These are phyloP conservation scores for Chlorella sp. DNA, from an alignment of 139 green algal species.

Conservation along the genomic window DNA sequence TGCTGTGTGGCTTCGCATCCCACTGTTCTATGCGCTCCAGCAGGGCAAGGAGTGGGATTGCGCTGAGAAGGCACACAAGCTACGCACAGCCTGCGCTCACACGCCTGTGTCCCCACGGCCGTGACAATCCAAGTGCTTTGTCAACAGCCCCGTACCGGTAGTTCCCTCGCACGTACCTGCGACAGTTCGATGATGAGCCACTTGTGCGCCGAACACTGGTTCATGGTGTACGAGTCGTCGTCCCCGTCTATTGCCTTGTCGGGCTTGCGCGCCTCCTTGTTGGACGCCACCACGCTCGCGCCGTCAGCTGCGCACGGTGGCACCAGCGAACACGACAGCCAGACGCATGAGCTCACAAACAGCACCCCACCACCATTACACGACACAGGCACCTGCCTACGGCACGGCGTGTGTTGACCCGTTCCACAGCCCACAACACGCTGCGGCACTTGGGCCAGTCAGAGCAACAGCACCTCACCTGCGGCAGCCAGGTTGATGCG, in stretches of 20 bases:
- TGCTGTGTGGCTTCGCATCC: no score
- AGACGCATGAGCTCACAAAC: background rate
- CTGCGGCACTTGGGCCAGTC: background rate
- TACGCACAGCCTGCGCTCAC: no score
- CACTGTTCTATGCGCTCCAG: no score
- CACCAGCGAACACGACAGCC: background rate
- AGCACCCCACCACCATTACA: no score
- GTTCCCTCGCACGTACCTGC: no score
- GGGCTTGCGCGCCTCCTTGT: slow-evolving; percentile 64
- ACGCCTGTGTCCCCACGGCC: no score
- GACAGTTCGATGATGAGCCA: slow-evolving; percentile 81
- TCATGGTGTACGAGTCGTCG: slow-evolving; percentile 79
- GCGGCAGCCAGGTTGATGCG: slow-evolving; percentile 34
- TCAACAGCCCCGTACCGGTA: no score
- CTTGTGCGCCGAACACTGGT: slow-evolving; percentile 66
- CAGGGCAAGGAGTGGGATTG: no score
- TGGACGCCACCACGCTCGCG: slow-evolving; percentile 69
- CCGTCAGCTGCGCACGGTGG: slow-evolving; percentile 35
- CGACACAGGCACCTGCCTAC: background rate
- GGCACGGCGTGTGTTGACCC: background rate
- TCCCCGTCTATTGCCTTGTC: slow-evolving; percentile 70
- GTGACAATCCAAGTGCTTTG: no score
- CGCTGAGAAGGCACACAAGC: no score
- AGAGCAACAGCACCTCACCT: background rate
- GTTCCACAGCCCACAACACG: background rate